Percentiles rank a stretch among this genome's conserved stretches.
These are phyloP conservation scores for Phytophthora pluvialis DNA, from an alignment of 352 stramenopile species.

Conservation along the genomic window DNA sequence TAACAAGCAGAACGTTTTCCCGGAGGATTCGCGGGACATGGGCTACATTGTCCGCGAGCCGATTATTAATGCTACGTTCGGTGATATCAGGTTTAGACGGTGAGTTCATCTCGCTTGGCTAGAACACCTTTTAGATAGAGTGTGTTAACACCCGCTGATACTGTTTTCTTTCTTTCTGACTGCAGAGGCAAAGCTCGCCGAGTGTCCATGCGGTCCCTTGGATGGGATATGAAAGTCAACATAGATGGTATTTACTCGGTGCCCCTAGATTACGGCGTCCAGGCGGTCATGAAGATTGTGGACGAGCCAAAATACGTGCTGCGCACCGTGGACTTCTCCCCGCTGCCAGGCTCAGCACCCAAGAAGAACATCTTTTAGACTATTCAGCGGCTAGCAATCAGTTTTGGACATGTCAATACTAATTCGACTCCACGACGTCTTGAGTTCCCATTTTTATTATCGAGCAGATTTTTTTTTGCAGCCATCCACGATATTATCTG, in stretches of 20 bases:
- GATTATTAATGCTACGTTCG: conserved; percentile 92
- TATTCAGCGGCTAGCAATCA: conserved; percentile 19
- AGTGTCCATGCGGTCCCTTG: conserved; percentile 88
- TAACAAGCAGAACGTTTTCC: conserved; percentile 88
- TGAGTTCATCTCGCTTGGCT: conserved; percentile 27
- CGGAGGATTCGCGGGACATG: conserved; percentile 86
- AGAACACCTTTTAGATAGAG: background rate
- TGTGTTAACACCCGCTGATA: conserved; percentile 5
- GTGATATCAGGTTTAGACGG: conserved; percentile 89
- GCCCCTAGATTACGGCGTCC: conserved; percentile 88
- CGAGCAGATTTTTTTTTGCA: background rate
- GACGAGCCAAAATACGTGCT: conserved; percentile 89
- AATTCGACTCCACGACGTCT: conserved; percentile 9
- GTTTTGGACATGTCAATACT: conserved; percentile 40
- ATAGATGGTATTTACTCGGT: conserved; percentile 90
- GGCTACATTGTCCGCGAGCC: conserved; percentile 87
- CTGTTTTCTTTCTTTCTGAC: conserved; percentile 4
- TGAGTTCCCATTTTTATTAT: background rate
- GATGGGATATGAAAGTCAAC: conserved; percentile 91
- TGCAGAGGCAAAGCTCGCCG: conserved; percentile 78
- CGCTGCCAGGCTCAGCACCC: conserved; percentile 25
- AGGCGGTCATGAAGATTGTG: conserved; percentile 90
- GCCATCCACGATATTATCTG: background rate
- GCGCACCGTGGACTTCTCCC: conserved; percentile 81
- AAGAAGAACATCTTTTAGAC: conserved; percentile 48